Conservation (phyloP, 768 basidiomycete species). For the Erythrobasidium yunnanense region DNA sequence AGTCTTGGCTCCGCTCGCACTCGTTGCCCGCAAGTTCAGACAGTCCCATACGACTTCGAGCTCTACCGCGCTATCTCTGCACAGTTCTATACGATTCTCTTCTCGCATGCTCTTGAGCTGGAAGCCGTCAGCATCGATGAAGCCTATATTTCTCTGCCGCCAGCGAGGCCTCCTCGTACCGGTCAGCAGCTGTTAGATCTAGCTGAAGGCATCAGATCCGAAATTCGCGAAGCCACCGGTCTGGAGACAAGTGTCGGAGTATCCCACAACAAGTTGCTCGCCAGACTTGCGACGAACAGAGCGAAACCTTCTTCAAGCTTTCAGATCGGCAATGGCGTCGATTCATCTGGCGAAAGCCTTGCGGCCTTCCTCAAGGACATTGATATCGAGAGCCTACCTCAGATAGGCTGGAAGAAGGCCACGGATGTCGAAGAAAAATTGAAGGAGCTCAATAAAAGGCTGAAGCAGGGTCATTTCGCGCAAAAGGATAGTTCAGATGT, state of each 20-base stretch:
- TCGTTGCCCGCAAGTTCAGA: conserved; percentile 60
- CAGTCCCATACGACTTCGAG: conserved; percentile 91
- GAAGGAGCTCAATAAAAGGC: not conserved
- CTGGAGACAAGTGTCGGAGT: conserved; percentile 75
- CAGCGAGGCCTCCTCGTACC: not conserved
- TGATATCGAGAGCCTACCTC: conserved; percentile 69
- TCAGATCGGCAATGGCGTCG: conserved; percentile 51
- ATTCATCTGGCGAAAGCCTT: conserved; percentile 25
- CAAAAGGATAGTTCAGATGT: conserved; percentile 41
- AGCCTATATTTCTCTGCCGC: conserved; percentile 53
- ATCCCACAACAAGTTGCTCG: conserved; percentile 79
- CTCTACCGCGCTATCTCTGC: conserved; percentile 53
- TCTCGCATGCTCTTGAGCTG: conserved; percentile 77
- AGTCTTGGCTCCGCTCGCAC: conserved; percentile 70
- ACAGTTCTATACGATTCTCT: conserved; percentile 82
- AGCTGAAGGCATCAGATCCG: conserved; percentile 67
- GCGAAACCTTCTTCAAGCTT: conserved; percentile 86
- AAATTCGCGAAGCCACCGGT: conserved; percentile 64
- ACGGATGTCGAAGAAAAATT: conserved; percentile 53
- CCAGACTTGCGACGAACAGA: conserved; percentile 74
- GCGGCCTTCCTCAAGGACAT: conserved; percentile 55
- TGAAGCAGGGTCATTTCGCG: conserved; percentile 2
- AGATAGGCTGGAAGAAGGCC: conserved; percentile 65
- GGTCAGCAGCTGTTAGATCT: conserved; percentile 46
- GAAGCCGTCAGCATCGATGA: conserved; percentile 96